These are phyloP conservation scores for Cladosporium sp. DNA, from an alignment of 2,329 filamentous ascomycete species.

Conservation along the genomic window DNA sequence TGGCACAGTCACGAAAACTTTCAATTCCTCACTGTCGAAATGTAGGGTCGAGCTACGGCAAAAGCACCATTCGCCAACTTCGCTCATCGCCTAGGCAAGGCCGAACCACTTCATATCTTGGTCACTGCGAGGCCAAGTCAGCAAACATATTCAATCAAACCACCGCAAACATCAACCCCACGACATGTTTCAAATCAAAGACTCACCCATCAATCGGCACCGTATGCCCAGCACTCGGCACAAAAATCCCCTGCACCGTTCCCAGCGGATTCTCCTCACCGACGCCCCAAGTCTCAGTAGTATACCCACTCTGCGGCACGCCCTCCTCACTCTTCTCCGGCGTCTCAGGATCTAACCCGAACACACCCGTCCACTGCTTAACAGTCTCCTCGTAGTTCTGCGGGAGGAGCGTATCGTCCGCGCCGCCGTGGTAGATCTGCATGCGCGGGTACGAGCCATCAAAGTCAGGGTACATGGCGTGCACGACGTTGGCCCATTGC, in stretches of 20 bases:
- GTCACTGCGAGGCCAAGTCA: background rate
- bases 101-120: slow-evolving; percentile 21
- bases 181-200: no score
- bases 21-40: no score
- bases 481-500: slow-evolving; percentile 48
- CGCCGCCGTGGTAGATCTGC: slow-evolving; percentile 56
- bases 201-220: slow-evolving; percentile 31
- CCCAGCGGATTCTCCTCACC: slow-evolving; percentile 17
- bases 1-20: no score
- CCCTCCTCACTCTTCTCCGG: slow-evolving; percentile 29
- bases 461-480: slow-evolving; percentile 50
- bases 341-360: slow-evolving; percentile 34
- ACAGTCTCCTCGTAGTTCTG: slow-evolving; percentile 56
- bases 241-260: slow-evolving; percentile 33
- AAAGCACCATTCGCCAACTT: no score
- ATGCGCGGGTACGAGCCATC: slow-evolving; percentile 49
- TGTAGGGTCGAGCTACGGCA: no score
- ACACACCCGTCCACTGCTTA: slow-evolving; percentile 53
- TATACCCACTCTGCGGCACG: slow-evolving; percentile 31
- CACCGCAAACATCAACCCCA: background rate
- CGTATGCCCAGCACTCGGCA: slow-evolving; percentile 31
- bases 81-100: slow-evolving; percentile 2
- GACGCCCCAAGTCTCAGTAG: slow-evolving; percentile 28
- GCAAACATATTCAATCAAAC: background rate
- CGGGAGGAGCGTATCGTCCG: slow-evolving; percentile 47